Evolutionary conservation across 2,329 filamentous ascomycete species (phyloP).

Genomic region (Alternaria gaisen): DNA sequence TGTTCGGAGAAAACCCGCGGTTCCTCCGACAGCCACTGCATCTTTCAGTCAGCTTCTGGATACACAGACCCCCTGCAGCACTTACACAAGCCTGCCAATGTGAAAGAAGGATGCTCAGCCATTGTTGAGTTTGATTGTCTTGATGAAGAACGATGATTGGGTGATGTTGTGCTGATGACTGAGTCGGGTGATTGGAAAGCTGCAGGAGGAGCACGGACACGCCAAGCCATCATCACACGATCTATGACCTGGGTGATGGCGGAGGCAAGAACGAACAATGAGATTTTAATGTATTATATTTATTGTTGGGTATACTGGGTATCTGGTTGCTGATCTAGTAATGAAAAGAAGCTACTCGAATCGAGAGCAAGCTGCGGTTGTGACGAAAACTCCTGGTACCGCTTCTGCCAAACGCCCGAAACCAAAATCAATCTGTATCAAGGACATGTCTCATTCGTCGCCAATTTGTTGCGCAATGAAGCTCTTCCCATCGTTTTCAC

Average conservation of each 20-base stretch:
- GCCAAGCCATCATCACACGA: constrained; percentile 10
- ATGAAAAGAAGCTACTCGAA: background rate
- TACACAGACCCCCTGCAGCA: background rate
- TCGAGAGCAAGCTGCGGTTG: background rate
- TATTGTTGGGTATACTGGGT: background rate
- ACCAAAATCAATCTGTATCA: background rate
- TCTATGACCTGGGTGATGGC: background rate
- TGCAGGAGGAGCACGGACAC: background rate
- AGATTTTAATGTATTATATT: background rate
- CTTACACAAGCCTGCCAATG: constrained; percentile 40
- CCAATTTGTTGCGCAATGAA: background rate
- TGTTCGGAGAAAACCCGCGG: constrained; percentile 39
- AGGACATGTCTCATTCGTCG: background rate
- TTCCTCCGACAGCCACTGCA: constrained; percentile 39
- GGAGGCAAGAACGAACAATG: background rate
- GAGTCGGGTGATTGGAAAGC: background rate
- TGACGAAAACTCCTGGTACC: background rate
- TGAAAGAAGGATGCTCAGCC: constrained; percentile 44
- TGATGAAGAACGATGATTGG: constrained; percentile 3
- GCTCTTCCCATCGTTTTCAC: background rate
- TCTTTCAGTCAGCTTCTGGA: constrained; percentile 8
- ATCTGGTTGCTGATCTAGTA: background rate
- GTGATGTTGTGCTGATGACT: background rate
- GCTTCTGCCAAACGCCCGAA: background rate
- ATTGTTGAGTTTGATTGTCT: constrained; percentile 11